Conservation (phyloP, 805 yeast genomes). For the Yarrowia keelungensis region DNA sequence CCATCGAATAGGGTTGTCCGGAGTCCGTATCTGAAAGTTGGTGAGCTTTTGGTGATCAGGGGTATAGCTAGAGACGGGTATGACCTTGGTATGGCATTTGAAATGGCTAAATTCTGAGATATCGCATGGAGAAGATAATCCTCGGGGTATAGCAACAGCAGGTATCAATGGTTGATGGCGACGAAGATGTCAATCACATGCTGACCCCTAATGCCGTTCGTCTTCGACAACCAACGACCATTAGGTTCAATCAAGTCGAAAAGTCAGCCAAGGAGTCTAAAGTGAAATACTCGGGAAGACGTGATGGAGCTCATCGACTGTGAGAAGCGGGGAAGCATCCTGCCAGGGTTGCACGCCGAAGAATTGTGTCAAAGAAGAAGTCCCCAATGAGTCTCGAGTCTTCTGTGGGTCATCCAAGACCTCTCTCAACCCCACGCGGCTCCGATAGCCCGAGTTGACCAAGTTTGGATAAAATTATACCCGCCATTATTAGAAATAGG, state of each 20-base stretch:
- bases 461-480: not conserved
- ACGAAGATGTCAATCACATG: not conserved
- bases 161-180: not conserved
- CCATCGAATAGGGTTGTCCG: slow-evolving; percentile 2
- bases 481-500: not conserved
- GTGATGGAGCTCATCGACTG: not conserved
- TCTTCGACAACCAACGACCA: not conserved
- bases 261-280: not conserved
- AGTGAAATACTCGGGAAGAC: not conserved
- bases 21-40: slow-evolving; percentile 5
- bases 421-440: not conserved
- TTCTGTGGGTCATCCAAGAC: no score
- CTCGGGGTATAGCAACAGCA: not conserved
- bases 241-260: slow-evolving; percentile 1
- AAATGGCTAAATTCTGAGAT: not conserved
- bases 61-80: not conserved
- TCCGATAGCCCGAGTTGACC: no score
- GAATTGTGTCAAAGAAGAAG: not conserved
- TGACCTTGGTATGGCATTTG: not conserved
- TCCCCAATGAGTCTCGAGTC: no score
- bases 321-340: not conserved
- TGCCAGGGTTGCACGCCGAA: not conserved
- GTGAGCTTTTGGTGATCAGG: slow-evolving; percentile 19
- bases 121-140: not conserved
- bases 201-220: not conserved